A percentile compares a stretch with the other conserved stretches of the same genome.
Conservation (phyloP, 768 basidiomycete species). For the Trametes elegans region DNA sequence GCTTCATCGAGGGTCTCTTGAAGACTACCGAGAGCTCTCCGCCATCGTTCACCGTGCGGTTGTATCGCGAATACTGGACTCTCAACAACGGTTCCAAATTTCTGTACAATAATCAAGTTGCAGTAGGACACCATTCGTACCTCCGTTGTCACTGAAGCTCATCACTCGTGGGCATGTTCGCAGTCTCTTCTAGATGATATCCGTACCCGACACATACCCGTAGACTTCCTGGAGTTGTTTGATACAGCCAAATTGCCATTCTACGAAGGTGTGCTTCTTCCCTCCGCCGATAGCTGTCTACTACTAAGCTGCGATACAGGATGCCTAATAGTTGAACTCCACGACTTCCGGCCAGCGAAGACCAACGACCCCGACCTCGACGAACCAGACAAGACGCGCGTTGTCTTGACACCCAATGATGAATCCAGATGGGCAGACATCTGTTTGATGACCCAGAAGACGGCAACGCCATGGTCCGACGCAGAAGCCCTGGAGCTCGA, state of each 20-base stretch:
- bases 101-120: conserved; percentile 74
- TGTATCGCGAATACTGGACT: conserved; percentile 79
- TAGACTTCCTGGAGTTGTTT: conserved; percentile 81
- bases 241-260: conserved; percentile 72
- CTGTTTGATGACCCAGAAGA: conserved; percentile 61
- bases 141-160: neutral
- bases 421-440: conserved; percentile 82
- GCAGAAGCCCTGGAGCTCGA: conserved; percentile 71
- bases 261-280: conserved; percentile 64
- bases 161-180: conserved; percentile 5
- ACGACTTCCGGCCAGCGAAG: conserved; percentile 68
- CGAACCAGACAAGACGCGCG: conserved; percentile 61
- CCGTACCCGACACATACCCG: conserved; percentile 77
- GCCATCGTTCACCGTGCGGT: conserved; percentile 77
- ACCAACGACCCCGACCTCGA: conserved; percentile 55
- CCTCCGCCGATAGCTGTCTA: neutral
- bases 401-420: conserved; percentile 72
- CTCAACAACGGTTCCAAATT: conserved; percentile 82
- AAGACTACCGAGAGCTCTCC: conserved; percentile 52
- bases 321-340: conserved; percentile 81
- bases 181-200: conserved; percentile 84
- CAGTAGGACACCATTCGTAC: conserved; percentile 36
- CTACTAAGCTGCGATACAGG: too few relatives aligned
- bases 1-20: conserved; percentile 60
- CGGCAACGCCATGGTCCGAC: conserved; percentile 64